phyloP scores from a whole-genome alignment of 202 grass and related monocot genomes.

The Cymbopogon flexuosus region DNA sequence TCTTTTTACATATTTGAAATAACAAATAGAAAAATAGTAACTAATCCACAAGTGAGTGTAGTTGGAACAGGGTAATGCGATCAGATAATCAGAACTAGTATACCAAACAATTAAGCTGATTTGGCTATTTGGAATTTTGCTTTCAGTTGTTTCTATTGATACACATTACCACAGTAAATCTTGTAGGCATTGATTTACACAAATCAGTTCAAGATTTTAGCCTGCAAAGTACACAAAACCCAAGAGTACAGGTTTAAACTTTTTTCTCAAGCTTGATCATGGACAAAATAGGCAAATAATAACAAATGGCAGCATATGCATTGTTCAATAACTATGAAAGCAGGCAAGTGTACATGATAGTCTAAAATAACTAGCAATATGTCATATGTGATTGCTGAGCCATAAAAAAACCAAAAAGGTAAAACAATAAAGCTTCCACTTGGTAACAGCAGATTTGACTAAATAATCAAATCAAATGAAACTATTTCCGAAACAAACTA shows the following conservation, averaged over 20 bases:
- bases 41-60: not conserved
- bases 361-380: not conserved
- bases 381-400: not conserved
- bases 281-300: not conserved
- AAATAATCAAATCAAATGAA: conserved; percentile 14
- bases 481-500: not conserved
- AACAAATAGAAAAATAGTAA: not conserved
- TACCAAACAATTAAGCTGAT: not conserved
- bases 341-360: not conserved
- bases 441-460: not conserved
- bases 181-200: conserved; percentile 2
- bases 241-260: not conserved
- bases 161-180: not conserved
- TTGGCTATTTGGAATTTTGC: not conserved
- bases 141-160: not conserved
- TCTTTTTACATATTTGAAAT: conserved; percentile 16
- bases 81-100: not conserved
- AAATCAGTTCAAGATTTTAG: not conserved
- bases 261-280: not conserved
- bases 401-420: not conserved
- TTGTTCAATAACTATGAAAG: not conserved
- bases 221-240: not conserved
- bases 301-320: not conserved
- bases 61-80: not conserved
- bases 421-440: not conserved